Evolutionary conservation across 164 flowering plant genomes (phyloP).

Genomic region (Stephania yunnanensis): DNA sequence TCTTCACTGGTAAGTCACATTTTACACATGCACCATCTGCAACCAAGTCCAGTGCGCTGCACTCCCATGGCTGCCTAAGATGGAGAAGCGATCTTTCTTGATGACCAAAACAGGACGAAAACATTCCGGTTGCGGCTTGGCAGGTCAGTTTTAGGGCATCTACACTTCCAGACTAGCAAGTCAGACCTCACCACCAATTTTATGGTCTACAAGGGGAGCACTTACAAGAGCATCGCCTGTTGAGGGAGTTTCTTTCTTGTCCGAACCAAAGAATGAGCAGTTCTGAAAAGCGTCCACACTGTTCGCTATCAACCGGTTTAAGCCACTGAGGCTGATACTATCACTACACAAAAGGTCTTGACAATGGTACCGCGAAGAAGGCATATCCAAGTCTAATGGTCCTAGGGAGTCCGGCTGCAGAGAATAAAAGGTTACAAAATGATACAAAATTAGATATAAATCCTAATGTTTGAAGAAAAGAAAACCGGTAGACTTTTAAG

Average conservation of each 20-base stretch:
- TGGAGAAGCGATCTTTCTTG: not conserved
- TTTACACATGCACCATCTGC: not conserved
- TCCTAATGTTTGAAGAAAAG: not conserved
- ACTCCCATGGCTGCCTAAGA: not conserved
- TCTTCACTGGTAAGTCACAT: not conserved
- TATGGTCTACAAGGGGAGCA: constrained; percentile 33
- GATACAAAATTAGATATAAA: constrained; percentile 14
- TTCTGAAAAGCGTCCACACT: constrained; percentile 90
- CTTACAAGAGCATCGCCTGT: constrained; percentile 35
- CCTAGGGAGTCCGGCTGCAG: constrained; percentile 95
- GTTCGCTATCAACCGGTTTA: constrained; percentile 79
- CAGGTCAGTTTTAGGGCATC: not conserved
- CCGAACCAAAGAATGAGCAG: constrained; percentile 64
- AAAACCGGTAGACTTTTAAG: not conserved
- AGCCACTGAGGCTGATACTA: constrained; percentile 67
- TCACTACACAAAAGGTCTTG: constrained; percentile 58
- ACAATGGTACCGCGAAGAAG: constrained; percentile 55
- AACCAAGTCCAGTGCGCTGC: not conserved
- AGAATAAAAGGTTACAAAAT: not conserved
- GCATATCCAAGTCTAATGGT: constrained; percentile 75
- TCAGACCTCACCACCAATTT: constrained; percentile 41
- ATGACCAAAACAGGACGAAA: not conserved
- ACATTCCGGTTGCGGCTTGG: not conserved
- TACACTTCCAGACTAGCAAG: not conserved
- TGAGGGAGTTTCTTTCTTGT: constrained; percentile 57